Percentiles rank a stretch among this genome's conserved stretches.
Evolutionary conservation across 306 rosid species (phyloP).

Genomic region (Cucurbita pepo): DNA sequence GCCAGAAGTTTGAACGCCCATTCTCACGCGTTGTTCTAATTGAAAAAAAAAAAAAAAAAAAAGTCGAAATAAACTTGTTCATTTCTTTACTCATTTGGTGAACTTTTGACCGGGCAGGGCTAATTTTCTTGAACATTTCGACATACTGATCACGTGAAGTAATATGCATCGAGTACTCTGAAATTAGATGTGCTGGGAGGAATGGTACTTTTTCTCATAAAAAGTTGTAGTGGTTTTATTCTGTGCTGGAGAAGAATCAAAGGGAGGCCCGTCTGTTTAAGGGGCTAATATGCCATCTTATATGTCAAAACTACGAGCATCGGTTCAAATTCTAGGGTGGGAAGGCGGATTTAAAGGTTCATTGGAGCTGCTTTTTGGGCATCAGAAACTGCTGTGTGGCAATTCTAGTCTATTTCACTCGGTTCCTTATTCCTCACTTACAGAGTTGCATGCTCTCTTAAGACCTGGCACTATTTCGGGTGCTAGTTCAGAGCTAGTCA

Average conservation of each 20-base stretch:
- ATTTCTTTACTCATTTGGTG: background rate
- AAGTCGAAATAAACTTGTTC: background rate
- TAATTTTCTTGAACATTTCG: background rate
- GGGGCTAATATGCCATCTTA: slow-evolving; percentile 73
- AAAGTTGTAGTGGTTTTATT: slow-evolving; percentile 13
- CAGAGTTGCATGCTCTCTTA: slow-evolving; percentile 18
- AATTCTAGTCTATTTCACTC: slow-evolving; percentile 34
- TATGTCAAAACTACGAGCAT: slow-evolving; percentile 38
- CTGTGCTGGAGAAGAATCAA: slow-evolving; percentile 14
- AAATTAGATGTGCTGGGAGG: slow-evolving; percentile 28
- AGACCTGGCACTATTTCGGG: slow-evolving; percentile 29
- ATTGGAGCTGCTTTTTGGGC: slow-evolving; percentile 40
- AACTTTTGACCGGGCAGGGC: background rate
- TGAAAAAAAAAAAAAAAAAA: no score
- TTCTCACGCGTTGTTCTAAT: no score
- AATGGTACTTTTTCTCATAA: slow-evolving; percentile 46
- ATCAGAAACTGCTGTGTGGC: slow-evolving; percentile 44
- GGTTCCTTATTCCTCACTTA: slow-evolving; percentile 18
- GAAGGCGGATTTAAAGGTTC: slow-evolving; percentile 34
- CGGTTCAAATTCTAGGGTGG: slow-evolving; percentile 32
- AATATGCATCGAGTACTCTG: background rate
- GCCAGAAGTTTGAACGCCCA: no score
- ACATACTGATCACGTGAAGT: background rate
- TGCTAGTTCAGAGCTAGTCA: slow-evolving; percentile 32
- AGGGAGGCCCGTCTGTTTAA: slow-evolving; percentile 15